Percentiles rank a stretch among this genome's conserved stretches.
Conservation (phyloP, 441 rosid genomes). For the Croton laevigatus region DNA sequence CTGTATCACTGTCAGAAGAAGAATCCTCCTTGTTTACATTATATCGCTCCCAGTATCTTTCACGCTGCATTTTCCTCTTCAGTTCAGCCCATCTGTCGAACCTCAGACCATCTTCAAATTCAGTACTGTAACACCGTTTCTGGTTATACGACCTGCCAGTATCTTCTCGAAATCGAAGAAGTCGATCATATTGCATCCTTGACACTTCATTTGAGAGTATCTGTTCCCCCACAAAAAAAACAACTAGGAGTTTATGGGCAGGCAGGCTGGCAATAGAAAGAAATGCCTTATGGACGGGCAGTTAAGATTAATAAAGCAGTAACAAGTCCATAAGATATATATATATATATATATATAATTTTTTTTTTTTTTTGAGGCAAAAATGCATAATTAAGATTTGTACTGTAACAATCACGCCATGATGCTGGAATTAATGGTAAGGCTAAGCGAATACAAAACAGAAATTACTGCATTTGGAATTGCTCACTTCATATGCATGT, state of each 20-base stretch:
- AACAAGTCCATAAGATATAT: too few species aligned
- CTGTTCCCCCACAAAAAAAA: conserved; percentile 28
- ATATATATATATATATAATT: too few species aligned
- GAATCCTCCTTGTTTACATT: conserved; percentile 28
- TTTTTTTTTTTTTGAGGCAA: too few species aligned
- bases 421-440: background rate
- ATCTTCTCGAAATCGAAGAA: conserved; percentile 43
- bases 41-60: conserved; percentile 39
- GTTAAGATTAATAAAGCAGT: background rate
- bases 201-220: conserved; percentile 52
- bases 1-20: conserved; percentile 35
- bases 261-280: background rate
- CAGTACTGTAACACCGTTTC: conserved; percentile 29
- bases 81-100: conserved; percentile 56
- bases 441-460: background rate
- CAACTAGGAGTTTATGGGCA: conserved; percentile 30
- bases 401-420: background rate
- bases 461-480: conserved; percentile 4
- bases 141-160: conserved; percentile 33
- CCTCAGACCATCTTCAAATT: conserved; percentile 51
- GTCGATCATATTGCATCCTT: conserved; percentile 57
- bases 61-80: conserved; percentile 44
- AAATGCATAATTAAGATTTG: background rate
- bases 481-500: conserved; percentile 70
- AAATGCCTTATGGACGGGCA: background rate